Conservation (phyloP, 768 basidiomycete species). For the Podaxis sp. region DNA sequence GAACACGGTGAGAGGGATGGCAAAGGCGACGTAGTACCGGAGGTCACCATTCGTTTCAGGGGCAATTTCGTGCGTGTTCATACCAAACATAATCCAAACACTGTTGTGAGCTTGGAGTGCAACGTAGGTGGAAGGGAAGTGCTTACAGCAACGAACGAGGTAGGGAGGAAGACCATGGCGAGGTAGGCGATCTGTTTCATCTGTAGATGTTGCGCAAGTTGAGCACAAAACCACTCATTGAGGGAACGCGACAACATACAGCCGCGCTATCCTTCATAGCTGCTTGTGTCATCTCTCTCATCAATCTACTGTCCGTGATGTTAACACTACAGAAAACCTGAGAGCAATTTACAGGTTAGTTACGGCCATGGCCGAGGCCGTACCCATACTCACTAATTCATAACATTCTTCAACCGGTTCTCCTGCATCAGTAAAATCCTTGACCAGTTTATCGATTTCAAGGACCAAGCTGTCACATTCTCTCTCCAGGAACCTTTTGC, state of each 20-base stretch:
- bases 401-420: conserved; percentile 45
- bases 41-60: conserved; percentile 32
- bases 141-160: conserved; percentile 46
- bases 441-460: conserved; percentile 44
- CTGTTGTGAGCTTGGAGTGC: not conserved
- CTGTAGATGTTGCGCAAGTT: conserved; percentile 6
- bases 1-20: conserved; percentile 42
- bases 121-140: not conserved
- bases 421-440: conserved; percentile 39
- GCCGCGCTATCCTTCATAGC: conserved; percentile 42
- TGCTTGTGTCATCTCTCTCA: conserved; percentile 49
- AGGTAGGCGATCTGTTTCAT: conserved; percentile 61
- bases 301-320: conserved; percentile 48
- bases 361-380: not conserved
- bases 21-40: conserved; percentile 36
- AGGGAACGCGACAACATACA: conserved; percentile 15
- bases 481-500: conserved; percentile 30
- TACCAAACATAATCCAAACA: conserved; percentile 49
- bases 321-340: conserved; percentile 60
- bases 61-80: conserved; percentile 49
- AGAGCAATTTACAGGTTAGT: not conserved
- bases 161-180: conserved; percentile 59
- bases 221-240: not conserved
- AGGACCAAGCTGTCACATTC: conserved; percentile 48
- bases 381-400: conserved; percentile 36